Conservation (phyloP, 2,329 filamentous ascomycete genomes). For the Botrytis pseudocinerea region DNA sequence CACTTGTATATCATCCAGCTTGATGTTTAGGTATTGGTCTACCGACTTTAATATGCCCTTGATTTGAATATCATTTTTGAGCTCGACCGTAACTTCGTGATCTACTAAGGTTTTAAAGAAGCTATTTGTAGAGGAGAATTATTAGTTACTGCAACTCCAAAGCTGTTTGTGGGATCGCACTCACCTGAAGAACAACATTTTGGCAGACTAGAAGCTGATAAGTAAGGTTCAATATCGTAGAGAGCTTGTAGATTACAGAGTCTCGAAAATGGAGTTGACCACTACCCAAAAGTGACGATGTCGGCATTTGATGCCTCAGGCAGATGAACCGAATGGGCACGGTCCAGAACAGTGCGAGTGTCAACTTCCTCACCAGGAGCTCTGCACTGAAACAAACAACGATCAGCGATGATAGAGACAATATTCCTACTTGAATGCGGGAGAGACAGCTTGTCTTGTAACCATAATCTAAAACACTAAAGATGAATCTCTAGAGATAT, state of each 20-base stretch:
- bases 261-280: slow-evolving; percentile 10
- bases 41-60: slow-evolving; percentile 94
- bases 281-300: slow-evolving; percentile 14
- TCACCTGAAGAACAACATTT: slow-evolving; percentile 18
- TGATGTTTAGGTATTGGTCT: slow-evolving; percentile 99
- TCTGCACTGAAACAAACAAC: not conserved
- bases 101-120: slow-evolving; percentile 99
- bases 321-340: not conserved
- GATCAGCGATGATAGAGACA: not conserved
- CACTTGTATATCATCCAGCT: slow-evolving; percentile 92
- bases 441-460: too few species aligned
- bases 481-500: too few species aligned
- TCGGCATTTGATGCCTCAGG: not conserved
- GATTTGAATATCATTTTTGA: slow-evolving; percentile 99
- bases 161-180: not conserved
- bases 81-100: slow-evolving; percentile 94
- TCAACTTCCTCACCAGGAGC: not conserved
- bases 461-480: too few species aligned
- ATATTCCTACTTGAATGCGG: not conserved
- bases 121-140: slow-evolving; percentile 48
- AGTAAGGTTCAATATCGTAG: not conserved
- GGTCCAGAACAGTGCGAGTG: slow-evolving; percentile 2
- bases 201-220: not conserved
- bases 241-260: not conserved
- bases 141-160: not conserved